These are phyloP conservation scores for Sequoia sempervirens DNA, from an alignment of 75 land plant genomes.

Conservation along the genomic window DNA sequence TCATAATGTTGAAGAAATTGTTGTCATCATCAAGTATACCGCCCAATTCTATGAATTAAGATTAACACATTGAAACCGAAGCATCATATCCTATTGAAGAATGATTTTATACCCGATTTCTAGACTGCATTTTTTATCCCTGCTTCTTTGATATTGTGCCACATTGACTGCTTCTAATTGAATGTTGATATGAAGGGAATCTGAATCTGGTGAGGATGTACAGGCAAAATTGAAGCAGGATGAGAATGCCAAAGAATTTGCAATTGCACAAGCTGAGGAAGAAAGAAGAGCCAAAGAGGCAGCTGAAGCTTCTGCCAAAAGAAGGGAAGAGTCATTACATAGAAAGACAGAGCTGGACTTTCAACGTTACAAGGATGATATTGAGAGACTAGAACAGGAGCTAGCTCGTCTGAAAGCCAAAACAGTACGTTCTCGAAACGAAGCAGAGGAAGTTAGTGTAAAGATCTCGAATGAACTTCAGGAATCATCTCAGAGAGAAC, in stretches of 20 bases:
- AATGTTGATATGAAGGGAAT: background rate
- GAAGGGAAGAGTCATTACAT: slow-evolving; percentile 60
- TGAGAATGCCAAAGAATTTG: slow-evolving; percentile 61
- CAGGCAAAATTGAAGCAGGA: slow-evolving; percentile 71
- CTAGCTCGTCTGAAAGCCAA: slow-evolving; percentile 44
- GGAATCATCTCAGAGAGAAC: slow-evolving; percentile 29
- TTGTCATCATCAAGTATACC: background rate
- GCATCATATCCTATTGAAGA: background rate
- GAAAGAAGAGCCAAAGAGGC: slow-evolving; percentile 63
- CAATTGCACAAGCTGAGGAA: slow-evolving; percentile 45
- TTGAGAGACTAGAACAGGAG: slow-evolving; percentile 66
- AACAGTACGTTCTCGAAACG: slow-evolving; percentile 12
- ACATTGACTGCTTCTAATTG: background rate
- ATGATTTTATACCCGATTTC: background rate
- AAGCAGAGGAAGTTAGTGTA: slow-evolving; percentile 3
- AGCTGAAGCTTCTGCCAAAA: slow-evolving; percentile 45
- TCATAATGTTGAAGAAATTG: background rate
- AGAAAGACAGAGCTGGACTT: slow-evolving; percentile 66
- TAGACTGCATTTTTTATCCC: background rate
- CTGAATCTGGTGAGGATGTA: background rate
- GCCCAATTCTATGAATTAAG: background rate
- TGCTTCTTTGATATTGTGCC: background rate
- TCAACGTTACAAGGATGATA: slow-evolving; percentile 75
- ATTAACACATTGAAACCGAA: background rate
- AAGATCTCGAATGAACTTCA: slow-evolving; percentile 27